Base-by-base conservation (phyloP, 2,329 filamentous ascomycete genomes). In the Xylaria digitata region DNA sequence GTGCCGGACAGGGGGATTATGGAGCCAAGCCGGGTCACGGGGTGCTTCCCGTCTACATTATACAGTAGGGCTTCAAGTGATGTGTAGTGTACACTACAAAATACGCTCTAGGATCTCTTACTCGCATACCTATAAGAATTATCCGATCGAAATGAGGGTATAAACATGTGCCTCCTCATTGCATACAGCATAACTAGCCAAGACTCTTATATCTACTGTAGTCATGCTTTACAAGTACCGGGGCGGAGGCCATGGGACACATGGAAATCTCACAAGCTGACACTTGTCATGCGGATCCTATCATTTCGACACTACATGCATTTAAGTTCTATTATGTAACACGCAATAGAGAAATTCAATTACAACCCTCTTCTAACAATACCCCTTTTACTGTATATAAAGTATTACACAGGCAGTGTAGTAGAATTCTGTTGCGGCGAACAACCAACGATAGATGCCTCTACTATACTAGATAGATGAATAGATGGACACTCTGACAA, bases 1-100 rank as follows among this genome's bases (percentile, higher is more conserved):
- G 32, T 63, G 52, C 46, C 55, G 60, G 55, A 64, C 67, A 69
- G 57, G 67, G 66, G 67, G 7, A 46, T 43, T 61, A 34, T 63
- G 61, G 63, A 45, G 42, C 55, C 52, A 53, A 54, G 45, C 65
- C 67, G 50, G 64, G 61, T 69, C 67, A 69, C 67, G 58, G 48
- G 67, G 55, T 53, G 42, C 61, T 61, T 67, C 61, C 67, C 63
- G 58, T 52, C 42, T 26, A 53, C n/a, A 26, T 59, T 59, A 55
- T 65, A n/a, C n/a, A n/a, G n/a, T n/a, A 54, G 62, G 62, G 49
- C 57, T 26, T 53, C 45, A 46, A 55, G 23, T 7, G 15, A 11
- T 21, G 37, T 30, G 40, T 43, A 55, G 42, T 19, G 52, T 42
- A 46, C 37, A 40, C n/a, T n/a, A n/a, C n/a, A n/a, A n/a, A n/a